Evolutionary conservation across 2,329 filamentous ascomycete species (phyloP).

Genomic region (Aspergillus brunneoviolaceus): DNA sequence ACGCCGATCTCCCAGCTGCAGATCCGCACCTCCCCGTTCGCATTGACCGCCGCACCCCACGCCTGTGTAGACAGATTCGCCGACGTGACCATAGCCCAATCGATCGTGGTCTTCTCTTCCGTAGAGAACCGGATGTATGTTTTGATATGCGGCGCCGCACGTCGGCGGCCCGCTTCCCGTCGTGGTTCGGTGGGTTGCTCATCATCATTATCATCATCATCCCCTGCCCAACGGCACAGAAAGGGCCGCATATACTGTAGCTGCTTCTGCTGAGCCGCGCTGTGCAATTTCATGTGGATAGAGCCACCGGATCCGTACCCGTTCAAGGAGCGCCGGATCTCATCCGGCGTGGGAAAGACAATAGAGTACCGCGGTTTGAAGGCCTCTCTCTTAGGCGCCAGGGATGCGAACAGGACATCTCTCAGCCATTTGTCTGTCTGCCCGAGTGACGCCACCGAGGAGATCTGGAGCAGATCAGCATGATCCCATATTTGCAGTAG

Average conservation of each 20-base stretch:
- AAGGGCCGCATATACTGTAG: constrained; percentile 68
- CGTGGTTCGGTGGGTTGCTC: neutral
- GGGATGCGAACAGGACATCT: constrained; percentile 58
- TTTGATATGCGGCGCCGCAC: constrained; percentile 84
- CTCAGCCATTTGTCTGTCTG: constrained; percentile 70
- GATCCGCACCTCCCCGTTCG: constrained; percentile 64
- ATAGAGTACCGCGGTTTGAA: constrained; percentile 58
- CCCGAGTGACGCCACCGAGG: constrained; percentile 79
- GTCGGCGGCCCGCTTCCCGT: constrained; percentile 59
- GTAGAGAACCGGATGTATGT: constrained; percentile 70
- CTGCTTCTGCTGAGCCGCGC: constrained; percentile 69
- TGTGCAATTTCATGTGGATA: constrained; percentile 78
- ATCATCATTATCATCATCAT: constrained; percentile 29
- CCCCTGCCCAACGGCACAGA: constrained; percentile 74
- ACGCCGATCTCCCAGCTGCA: constrained; percentile 84
- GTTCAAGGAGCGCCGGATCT: constrained; percentile 73
- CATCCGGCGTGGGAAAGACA: constrained; percentile 76
- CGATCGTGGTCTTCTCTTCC: constrained; percentile 51
- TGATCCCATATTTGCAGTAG: no score
- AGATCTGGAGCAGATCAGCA: constrained; percentile 57
- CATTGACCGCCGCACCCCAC: constrained; percentile 68
- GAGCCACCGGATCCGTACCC: constrained; percentile 76
- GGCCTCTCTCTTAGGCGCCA: constrained; percentile 27
- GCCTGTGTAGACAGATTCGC: constrained; percentile 89
- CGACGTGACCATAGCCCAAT: constrained; percentile 86